These are phyloP conservation scores for Parathielavia hyrcaniae DNA, from an alignment of 495 filamentous ascomycete genomes.

Conservation along the genomic window DNA sequence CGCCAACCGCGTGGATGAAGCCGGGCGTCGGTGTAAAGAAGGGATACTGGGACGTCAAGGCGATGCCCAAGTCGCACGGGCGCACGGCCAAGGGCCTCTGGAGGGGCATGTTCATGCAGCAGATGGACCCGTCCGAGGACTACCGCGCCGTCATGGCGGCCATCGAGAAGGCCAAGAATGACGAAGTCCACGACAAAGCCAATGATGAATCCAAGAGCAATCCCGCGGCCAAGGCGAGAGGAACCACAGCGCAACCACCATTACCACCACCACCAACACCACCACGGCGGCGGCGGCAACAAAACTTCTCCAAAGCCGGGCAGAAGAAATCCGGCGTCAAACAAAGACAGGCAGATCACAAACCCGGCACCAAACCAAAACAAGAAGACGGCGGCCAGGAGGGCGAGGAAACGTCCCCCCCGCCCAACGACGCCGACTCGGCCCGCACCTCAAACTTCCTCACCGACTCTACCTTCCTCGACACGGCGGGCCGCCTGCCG, in stretches of 20 bases:
- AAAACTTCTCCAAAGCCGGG: no score
- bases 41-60: conserved; percentile 46
- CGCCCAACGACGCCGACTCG: background rate
- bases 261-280: no score
- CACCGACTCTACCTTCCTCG: conserved; percentile 17
- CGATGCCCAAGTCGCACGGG: conserved; percentile 12
- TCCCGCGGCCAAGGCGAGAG: background rate
- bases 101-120: conserved; percentile 24
- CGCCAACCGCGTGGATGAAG: conserved; percentile 18
- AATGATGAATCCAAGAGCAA: background rate
- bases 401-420: background rate
- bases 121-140: conserved; percentile 28
- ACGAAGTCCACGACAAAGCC: background rate
- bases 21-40: conserved; percentile 13
- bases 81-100: conserved; percentile 15
- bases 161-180: background rate
- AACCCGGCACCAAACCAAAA: no score
- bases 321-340: no score
- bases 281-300: no score
- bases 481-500: background rate
- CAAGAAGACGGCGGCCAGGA: background rate
- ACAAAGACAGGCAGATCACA: no score
- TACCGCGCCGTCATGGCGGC: conserved; percentile 21
- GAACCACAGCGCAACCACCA: background rate
- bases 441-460: background rate